A percentile compares a stretch with the other conserved stretches of the same genome.
phyloP scores from a whole-genome alignment of 495 filamentous ascomycete species.

The Aspergillus baeticus region DNA sequence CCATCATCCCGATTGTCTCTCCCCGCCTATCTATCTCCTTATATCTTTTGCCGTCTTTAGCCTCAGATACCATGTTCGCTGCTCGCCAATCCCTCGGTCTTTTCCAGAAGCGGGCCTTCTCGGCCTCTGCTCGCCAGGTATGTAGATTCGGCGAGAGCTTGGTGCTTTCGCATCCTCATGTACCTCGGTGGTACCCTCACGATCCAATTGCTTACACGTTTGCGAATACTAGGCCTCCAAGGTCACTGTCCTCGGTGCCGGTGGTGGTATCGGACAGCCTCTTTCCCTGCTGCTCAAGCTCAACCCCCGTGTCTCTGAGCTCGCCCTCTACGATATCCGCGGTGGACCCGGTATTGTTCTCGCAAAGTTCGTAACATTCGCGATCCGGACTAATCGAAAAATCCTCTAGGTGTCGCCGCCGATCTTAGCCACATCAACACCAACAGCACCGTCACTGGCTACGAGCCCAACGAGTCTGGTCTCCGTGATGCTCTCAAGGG shows the following conservation, averaged over 20 bases:
- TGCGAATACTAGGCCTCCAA: slow-evolving; percentile 74
- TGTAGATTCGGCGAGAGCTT: slow-evolving; percentile 22
- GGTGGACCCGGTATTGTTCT: slow-evolving; percentile 77
- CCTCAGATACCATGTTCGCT: slow-evolving; percentile 66
- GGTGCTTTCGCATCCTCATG: slow-evolving; percentile 10
- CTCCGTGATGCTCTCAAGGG: slow-evolving; percentile 76
- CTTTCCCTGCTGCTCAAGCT: slow-evolving; percentile 96
- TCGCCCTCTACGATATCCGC: slow-evolving; percentile 96
- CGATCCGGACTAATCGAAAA: slow-evolving; percentile 8
- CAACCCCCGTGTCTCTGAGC: slow-evolving; percentile 88
- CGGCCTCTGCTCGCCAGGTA: slow-evolving; percentile 87
- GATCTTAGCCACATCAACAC: slow-evolving; percentile 99
- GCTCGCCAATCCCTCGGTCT: slow-evolving; percentile 67
- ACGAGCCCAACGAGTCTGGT: slow-evolving; percentile 71
- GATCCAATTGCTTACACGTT: slow-evolving; percentile 33
- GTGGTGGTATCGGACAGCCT: slow-evolving; percentile 97
- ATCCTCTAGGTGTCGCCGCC: slow-evolving; percentile 81
- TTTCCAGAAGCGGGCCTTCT: slow-evolving; percentile 89
- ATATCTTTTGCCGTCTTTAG: slow-evolving; percentile 15
- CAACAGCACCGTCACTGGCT: slow-evolving; percentile 90
- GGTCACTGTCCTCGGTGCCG: slow-evolving; percentile 93
- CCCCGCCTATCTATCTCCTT: slow-evolving; percentile 11
- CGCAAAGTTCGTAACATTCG: neutral
- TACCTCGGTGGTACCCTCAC: slow-evolving; percentile 15
- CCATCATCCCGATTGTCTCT: slow-evolving; percentile 16